Evolutionary conservation across 202 grass and related monocot genomes (phyloP), one percentile per base, ranked within the genome.

Genomic region (Setaria italica): DNA sequence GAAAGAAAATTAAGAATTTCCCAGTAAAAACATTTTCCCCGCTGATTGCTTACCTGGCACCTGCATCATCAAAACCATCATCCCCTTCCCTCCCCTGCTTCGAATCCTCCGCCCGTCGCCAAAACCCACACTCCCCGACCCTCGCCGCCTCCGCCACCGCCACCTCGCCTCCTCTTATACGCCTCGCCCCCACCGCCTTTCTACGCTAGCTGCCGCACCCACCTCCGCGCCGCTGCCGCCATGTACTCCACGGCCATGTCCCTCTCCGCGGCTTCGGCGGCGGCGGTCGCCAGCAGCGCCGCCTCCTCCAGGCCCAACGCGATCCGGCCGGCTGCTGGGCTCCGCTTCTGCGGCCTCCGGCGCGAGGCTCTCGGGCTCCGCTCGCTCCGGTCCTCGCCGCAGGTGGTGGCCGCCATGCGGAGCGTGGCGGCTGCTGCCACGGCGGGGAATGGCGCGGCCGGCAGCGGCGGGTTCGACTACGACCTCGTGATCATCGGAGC

Each of bases 401-500:
- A 77, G 10, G 67, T 30, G 34, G 77, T 82, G 46, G 53, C 59
- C 1, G n/a, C 65, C 11, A 51, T 45, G 90, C 76, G 76, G 74
- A 81, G 54, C 20, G 70, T 54, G 41, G 6, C 73, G 7, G 50
- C 78, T 29, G 78, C 41, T 19, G 67, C 67, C 39, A 70, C 67
- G 63, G 83, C 33, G 87, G 60, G 76, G 50, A 90, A 70, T 29
- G 81, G 70, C 58, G 77, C 66, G 33, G 72, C 50, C 20, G 80
- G 49, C 20, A 68, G 85, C 57, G 74, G 83, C 63, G 85, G 78
- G 7, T 95, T 95, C 74, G 93, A 98, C 34, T 94, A 98, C 75
- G 95, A 98, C 84, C 89, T 98, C 46, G 67, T 98, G 54, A 98
- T 98, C 82, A 95, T 98, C 77, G 93, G 93, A 54, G 93, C 93